A percentile compares a stretch with the other conserved stretches of the same genome.
phyloP scores from a whole-genome alignment of 1,284 basidiomycete species.

The Cutaneotrichosporon cavernicola region DNA sequence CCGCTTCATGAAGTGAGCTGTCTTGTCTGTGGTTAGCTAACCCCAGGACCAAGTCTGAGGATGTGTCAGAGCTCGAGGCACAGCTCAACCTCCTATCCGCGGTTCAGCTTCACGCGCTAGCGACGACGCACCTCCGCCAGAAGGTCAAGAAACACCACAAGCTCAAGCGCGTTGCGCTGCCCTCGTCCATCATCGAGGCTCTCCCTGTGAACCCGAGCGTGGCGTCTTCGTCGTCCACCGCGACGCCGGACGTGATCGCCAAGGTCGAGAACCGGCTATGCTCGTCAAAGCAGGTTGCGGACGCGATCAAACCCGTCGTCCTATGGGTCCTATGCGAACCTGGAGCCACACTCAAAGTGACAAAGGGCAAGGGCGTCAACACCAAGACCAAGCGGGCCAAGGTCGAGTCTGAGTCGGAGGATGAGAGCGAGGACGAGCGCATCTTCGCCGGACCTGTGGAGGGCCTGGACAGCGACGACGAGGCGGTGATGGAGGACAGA shows the following conservation, averaged over 20 bases:
- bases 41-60: constrained; percentile 52
- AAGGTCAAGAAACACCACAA: constrained; percentile 72
- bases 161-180: constrained; percentile 41
- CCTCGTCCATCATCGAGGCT: constrained; percentile 51
- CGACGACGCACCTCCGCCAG: constrained; percentile 63
- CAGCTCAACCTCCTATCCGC: constrained; percentile 72
- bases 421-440: constrained; percentile 13
- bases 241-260: constrained; percentile 56
- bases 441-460: constrained; percentile 10
- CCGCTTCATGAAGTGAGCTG: constrained; percentile 63
- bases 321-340: constrained; percentile 52
- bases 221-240: constrained; percentile 32
- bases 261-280: constrained; percentile 72
- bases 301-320: constrained; percentile 61
- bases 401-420: constrained; percentile 11
- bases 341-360: constrained; percentile 40
- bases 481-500: constrained; percentile 43
- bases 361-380: constrained; percentile 28
- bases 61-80: constrained; percentile 60
- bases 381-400: constrained; percentile 20
- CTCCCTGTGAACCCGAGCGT: constrained; percentile 22
- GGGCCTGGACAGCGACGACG: constrained; percentile 25
- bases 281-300: constrained; percentile 71
- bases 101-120: constrained; percentile 62
- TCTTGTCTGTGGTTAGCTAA: neutral